A percentile compares a stretch with the other conserved stretches of the same genome.
phyloP scores from a whole-genome alignment of 257 asterid species.

The Penstemon newberryi region DNA sequence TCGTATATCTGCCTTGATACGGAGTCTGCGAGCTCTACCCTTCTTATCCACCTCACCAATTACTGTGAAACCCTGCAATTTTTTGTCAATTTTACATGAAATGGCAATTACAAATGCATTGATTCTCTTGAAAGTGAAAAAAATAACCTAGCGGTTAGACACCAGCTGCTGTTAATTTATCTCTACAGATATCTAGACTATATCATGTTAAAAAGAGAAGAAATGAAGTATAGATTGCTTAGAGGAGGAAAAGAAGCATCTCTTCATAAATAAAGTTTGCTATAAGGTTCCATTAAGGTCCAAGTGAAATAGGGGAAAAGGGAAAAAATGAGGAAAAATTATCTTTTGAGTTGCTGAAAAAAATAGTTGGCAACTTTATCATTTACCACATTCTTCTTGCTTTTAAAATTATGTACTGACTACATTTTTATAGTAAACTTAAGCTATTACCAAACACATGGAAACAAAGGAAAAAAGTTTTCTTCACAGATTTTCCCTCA shows the following conservation, averaged over 20 bases:
- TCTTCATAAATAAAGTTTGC: too few relatives aligned
- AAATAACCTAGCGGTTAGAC: not conserved
- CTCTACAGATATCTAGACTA: not conserved
- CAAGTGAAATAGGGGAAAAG: too few relatives aligned
- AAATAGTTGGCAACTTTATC: not conserved
- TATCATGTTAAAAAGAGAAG: not conserved
- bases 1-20: constrained; percentile 74
- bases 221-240: too few relatives aligned
- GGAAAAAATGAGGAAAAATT: too few relatives aligned
- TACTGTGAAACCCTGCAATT: constrained; percentile 70
- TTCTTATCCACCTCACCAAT: constrained; percentile 75
- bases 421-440: not conserved
- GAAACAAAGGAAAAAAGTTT: not conserved
- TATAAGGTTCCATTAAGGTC: too few relatives aligned
- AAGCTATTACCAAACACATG: not conserved
- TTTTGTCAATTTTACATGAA: constrained; percentile 15
- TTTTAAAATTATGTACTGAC: not conserved
- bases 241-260: too few relatives aligned
- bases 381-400: not conserved
- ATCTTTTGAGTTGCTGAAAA: too few relatives aligned
- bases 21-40: constrained; percentile 75
- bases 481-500: not conserved
- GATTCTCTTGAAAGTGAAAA: not conserved
- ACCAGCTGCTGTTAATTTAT: not conserved
- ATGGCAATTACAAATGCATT: constrained; percentile 5